Evolutionary conservation across 129 eudicot genomes (phyloP), one percentile per base, ranked within the genome.

Genomic region (Artemisia argyi): DNA sequence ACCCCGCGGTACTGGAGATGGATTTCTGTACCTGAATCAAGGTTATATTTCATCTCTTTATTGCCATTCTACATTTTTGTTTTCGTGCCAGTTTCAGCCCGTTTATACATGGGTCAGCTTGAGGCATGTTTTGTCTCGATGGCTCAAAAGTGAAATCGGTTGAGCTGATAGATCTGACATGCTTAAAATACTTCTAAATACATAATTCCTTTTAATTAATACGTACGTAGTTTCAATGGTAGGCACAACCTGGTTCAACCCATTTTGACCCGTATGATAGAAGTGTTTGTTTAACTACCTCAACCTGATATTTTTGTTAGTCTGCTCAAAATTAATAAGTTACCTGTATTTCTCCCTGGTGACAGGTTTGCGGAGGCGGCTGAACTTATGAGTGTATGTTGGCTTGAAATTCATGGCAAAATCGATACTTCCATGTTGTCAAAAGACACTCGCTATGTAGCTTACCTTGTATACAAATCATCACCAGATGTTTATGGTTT

Each of bases 1-100:
- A 86, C 89, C 20, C 94, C 94, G 7, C 68, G 73, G 60, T 89
- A 89, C 66, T 89, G 97, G 96, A 66, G 72, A 76, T 88, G 88
- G 92, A 62, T 64, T 22, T 55, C 82, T 26, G 50, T 68, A 56
- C 85, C 89, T 0, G 87, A 82, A 54, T 93, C 98, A 81, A 93
- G 46, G 46, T 89, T 49, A 53, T 4, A 58, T 4, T 10, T 42
- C 22, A 39, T 1, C 11, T 8, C 13, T n/a, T 3, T 16, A 17
- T 30, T 61, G 51, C 17, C 2, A 10, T 22, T 17, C 13, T 16
- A n/a, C 14, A 18, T 1, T 2, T 46, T 42, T 35, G 65, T 7
- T 39, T 39, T 7, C 8, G 2, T 39, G 46, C 46, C 46, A 7
- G 46, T 39, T 39, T 39, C 46, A 39, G 46, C 46, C 8, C 2